These are phyloP conservation scores for Plenodomus tracheiphilus DNA, from an alignment of 2,329 filamentous ascomycete genomes.

Conservation along the genomic window DNA sequence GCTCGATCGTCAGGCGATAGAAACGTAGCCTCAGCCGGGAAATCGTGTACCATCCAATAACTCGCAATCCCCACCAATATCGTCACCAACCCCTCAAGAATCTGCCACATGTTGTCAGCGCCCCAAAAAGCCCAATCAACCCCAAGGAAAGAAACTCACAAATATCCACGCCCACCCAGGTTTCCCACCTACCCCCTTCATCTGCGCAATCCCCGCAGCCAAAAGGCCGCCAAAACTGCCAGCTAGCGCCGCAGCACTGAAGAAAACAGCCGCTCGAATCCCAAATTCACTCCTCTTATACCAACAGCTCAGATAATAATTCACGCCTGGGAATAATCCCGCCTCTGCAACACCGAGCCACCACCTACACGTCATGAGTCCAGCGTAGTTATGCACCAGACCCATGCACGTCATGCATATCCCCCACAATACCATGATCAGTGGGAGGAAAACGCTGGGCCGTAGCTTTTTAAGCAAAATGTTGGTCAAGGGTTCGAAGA, in stretches of 20 bases:
- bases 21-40: conserved; percentile 73
- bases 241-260: conserved; percentile 77
- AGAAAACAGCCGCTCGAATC: conserved; percentile 79
- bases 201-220: conserved; percentile 70
- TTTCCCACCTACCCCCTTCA: conserved; percentile 63
- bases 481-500: conserved; percentile 80
- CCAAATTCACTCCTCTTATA: conserved; percentile 80
- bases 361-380: conserved; percentile 64
- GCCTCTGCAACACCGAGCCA: conserved; percentile 75
- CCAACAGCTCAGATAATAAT: conserved; percentile 84
- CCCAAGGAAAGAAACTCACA: conserved; percentile 29
- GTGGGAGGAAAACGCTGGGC: conserved; percentile 78
- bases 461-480: conserved; percentile 74
- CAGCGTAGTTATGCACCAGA: conserved; percentile 64
- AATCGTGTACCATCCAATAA: conserved; percentile 82
- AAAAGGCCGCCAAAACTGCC: conserved; percentile 78
- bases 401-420: conserved; percentile 70
- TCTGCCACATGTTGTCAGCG: conserved; percentile 18
- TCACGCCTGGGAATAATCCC: conserved; percentile 66
- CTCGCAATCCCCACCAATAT: conserved; percentile 64
- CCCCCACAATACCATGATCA: conserved; percentile 73
- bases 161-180: conserved; percentile 52
- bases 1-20: conserved; percentile 69
- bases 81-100: conserved; percentile 71
- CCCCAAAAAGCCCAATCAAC: too few species aligned